Evolutionary conservation across 2,329 filamentous ascomycete genomes (phyloP).

Genomic region (Apiospora marii): DNA sequence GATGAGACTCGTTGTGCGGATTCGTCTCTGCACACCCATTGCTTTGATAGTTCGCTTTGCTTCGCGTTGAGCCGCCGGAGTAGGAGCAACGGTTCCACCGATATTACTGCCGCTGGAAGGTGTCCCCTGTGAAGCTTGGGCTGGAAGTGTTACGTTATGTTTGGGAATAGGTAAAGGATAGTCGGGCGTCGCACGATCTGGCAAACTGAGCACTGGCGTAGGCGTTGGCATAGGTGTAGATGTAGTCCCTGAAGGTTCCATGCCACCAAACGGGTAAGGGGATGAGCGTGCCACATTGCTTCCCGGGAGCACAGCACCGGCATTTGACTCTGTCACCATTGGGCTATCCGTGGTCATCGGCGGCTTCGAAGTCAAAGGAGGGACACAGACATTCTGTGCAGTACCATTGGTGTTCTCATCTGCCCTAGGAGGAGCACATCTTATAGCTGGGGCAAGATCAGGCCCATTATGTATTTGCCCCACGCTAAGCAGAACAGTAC

Average conservation of each 20-base stretch:
- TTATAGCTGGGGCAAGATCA: background rate
- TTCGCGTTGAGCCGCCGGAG: background rate
- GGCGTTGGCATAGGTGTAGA: background rate
- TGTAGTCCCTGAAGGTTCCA: background rate
- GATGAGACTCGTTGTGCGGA: constrained; percentile 23
- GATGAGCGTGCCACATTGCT: background rate
- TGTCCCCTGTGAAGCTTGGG: background rate
- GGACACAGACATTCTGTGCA: background rate
- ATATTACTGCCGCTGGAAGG: background rate
- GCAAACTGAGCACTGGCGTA: background rate
- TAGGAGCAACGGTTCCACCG: background rate
- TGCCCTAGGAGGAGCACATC: background rate
- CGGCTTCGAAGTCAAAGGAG: background rate
- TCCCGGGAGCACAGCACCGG: background rate
- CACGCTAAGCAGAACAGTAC: constrained; percentile 1
- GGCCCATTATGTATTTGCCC: constrained; percentile 24
- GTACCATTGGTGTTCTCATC: background rate
- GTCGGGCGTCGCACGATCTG: background rate
- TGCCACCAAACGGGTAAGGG: background rate
- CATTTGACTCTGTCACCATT: background rate
- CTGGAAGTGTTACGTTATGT: background rate
- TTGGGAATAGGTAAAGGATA: background rate
- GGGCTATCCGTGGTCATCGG: background rate
- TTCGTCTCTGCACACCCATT: background rate
- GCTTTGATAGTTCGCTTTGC: background rate